These are phyloP conservation scores for Sisymbrium altissimum DNA, from an alignment of 345 rosid species.

Conservation along the genomic window DNA sequence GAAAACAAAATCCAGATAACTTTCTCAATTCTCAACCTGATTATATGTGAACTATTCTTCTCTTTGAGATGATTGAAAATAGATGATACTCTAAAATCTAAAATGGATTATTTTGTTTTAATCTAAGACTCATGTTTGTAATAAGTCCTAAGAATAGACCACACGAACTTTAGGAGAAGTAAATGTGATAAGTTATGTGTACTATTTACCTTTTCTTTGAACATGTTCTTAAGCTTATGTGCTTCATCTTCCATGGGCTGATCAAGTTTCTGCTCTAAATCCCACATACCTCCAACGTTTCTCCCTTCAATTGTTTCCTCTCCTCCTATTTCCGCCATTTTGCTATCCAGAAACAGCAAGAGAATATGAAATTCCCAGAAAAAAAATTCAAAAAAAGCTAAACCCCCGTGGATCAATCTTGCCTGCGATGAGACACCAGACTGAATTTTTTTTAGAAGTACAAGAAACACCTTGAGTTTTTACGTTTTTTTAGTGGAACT, in stretches of 20 bases:
- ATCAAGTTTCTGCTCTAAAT: constrained; percentile 83
- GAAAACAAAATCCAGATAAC: too few species aligned
- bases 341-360: not conserved
- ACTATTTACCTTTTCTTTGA: constrained; percentile 61
- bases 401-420: not conserved
- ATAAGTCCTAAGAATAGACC: not conserved
- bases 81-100: not conserved
- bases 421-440: not conserved
- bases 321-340: constrained; percentile 49
- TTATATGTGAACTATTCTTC: not conserved
- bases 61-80: not conserved
- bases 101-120: not conserved
- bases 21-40: too few species aligned
- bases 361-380: not conserved
- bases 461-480: not conserved
- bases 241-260: constrained; percentile 98
- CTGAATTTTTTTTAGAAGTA: too few species aligned
- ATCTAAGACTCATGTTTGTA: not conserved
- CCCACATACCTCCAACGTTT: constrained; percentile 77
- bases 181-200: not conserved
- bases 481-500: not conserved
- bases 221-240: constrained; percentile 62
- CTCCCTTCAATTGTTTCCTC: constrained; percentile 46
- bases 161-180: not conserved
- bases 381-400: not conserved